phyloP scores from a whole-genome alignment of 495 filamentous ascomycete genomes.

The Penicillium alfredii region DNA sequence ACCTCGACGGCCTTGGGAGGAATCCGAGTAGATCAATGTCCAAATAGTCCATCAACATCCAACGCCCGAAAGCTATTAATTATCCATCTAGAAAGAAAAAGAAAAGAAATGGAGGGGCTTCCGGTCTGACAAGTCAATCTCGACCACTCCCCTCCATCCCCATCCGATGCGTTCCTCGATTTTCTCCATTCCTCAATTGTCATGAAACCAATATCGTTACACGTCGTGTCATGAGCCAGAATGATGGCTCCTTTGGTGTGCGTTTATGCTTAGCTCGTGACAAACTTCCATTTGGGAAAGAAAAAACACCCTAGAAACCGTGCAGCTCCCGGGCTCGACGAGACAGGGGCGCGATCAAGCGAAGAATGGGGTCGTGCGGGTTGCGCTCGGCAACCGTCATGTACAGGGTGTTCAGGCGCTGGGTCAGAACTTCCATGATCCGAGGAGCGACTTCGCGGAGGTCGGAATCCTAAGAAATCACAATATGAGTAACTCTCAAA shows the following conservation, averaged over 20 bases:
- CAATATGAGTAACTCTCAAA: neutral
- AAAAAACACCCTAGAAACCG: slow-evolving; percentile 6
- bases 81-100: too few species aligned
- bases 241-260: slow-evolving; percentile 5
- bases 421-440: slow-evolving; percentile 67
- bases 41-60: too few species aligned
- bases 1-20: too few species aligned
- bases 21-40: too few species aligned
- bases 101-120: too few species aligned
- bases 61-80: too few species aligned
- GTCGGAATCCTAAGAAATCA: slow-evolving; percentile 58
- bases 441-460: slow-evolving; percentile 56
- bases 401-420: slow-evolving; percentile 66
- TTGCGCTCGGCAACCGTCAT: slow-evolving; percentile 56
- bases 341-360: slow-evolving; percentile 52
- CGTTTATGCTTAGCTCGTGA: slow-evolving; percentile 1
- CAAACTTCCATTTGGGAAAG: neutral
- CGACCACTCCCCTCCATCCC: too few species aligned
- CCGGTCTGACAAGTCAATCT: too few species aligned
- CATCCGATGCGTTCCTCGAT: too few species aligned
- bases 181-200: neutral
- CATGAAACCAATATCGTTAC: slow-evolving; percentile 13
- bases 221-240: slow-evolving; percentile 14
- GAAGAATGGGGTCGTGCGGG: slow-evolving; percentile 57
- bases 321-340: slow-evolving; percentile 51